Evolutionary conservation across 805 yeast species (phyloP).

Genomic region (Saturnispora kantuleensis): DNA sequence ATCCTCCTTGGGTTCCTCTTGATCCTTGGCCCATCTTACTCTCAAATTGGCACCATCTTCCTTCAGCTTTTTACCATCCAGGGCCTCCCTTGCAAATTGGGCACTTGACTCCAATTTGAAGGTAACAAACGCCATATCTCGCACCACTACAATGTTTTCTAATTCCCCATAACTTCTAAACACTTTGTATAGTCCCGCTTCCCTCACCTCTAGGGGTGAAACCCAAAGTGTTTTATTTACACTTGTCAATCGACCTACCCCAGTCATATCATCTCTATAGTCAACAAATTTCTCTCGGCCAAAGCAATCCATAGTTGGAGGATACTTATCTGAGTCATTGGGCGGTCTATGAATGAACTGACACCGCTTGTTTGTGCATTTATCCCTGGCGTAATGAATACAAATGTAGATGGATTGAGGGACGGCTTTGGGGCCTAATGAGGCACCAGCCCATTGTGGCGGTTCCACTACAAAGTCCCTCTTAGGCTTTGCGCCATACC

Average conservation of each 20-base stretch:
- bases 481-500: slow-evolving; percentile 2
- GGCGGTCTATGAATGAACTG: slow-evolving; percentile 75
- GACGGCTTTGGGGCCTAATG: too few species aligned
- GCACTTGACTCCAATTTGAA: slow-evolving; percentile 63
- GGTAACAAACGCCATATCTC: slow-evolving; percentile 68
- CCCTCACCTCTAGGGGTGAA: slow-evolving; percentile 29
- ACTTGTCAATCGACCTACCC: slow-evolving; percentile 71
- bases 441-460: too few species aligned
- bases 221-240: slow-evolving; percentile 71
- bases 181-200: not conserved
- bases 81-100: slow-evolving; percentile 92
- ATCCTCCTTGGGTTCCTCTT: slow-evolving; percentile 37
- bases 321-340: slow-evolving; percentile 40
- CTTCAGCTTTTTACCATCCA: slow-evolving; percentile 35
- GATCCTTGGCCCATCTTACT: slow-evolving; percentile 79
- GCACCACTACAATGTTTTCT: slow-evolving; percentile 52
- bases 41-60: slow-evolving; percentile 50
- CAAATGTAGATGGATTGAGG: slow-evolving; percentile 43
- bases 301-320: slow-evolving; percentile 75
- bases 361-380: slow-evolving; percentile 66
- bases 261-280: slow-evolving; percentile 88
- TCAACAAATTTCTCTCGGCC: slow-evolving; percentile 80
- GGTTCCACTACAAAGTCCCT: not conserved
- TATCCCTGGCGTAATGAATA: slow-evolving; percentile 79
- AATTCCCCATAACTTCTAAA: slow-evolving; percentile 61